Base-by-base conservation (phyloP, 768 basidiomycete species). In the Postia placenta region DNA sequence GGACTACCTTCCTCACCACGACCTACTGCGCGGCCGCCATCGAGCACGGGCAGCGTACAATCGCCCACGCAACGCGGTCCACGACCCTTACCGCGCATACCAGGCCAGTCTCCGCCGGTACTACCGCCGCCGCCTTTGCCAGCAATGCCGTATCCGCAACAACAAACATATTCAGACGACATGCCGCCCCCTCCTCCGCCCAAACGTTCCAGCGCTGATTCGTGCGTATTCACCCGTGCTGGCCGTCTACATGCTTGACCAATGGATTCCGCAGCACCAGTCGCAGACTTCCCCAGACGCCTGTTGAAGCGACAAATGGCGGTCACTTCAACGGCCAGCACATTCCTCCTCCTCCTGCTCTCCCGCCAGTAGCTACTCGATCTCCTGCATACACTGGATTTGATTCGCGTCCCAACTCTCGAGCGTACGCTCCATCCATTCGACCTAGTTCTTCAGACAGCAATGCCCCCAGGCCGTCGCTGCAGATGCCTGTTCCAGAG, bases 51-150 rank as follows among this genome's bases (percentile, higher is more conserved):
- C 35, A 52, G 49, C 15, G 54, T 51, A 42, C 62, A 49, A 38
- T 58, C 57, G 23, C 62, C 62, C 2, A 55, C 62, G 2, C 51
- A 51, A 25, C 48, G 52, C 39, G 56, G 54, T 37, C 55, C 55
- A 7, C 49, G 62, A 48, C 62, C 59, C n/a, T 54, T 64, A 3
- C 62, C 62, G 36, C 62, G 53, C 14, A 58, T 60, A 33, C 62
- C 62, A 12, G 57, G 60, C 35, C 40, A 22, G 40, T 50, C 40
- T 19, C 56, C 11, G 42, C 51, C 22, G 42, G 42, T 40, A 47
- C 50, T 38, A 49, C 53, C 42, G 27, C 54, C 55, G 23, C 51
- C 59, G 33, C 56, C 62, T 11, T 58, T 57, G 15, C 56, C 56
- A 3, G 51, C 56, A 14, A 39, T 45, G 47, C 17, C 11, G 11